Evolutionary conservation across 2,329 filamentous ascomycete genomes (phyloP), one percentile per base, ranked within the genome.

Genomic region (Curvularia verruculosa): DNA sequence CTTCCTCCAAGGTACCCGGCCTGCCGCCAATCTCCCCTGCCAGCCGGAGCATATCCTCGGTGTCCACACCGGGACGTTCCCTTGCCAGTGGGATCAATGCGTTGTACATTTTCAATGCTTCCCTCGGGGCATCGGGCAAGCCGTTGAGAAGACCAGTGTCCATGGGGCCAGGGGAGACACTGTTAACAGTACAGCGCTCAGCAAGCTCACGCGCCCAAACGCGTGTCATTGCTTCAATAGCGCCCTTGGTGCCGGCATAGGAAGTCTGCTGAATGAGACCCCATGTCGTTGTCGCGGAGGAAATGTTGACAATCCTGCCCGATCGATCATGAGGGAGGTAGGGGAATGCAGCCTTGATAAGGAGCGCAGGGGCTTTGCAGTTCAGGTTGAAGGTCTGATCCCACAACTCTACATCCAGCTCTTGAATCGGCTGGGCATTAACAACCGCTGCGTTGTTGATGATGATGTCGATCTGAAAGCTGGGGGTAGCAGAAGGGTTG

Each of bases 151-250:
- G 54, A n/a, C 54, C 54, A 0, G 54, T 52, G 9, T 56, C 54
- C 54, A 56, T 56, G 15, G 54, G 54, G 3, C 54, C 54, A 15
- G 49, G 54, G 9, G 49, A 52, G 19, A 56, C 49, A 5, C 49
- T 56, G 41, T 56, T 56, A 10, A 56, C 54, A 10, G 54, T 56
- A 7, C 49, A 50, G 21, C 54, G 49, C 8, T 52, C 54, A 7
- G 54, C 49, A 9, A 56, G 36, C 13, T 56, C 49, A 5, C 54
- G 54, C 13, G 54, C 54, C 54, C 54, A 56, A 3, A 56, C 49
- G 31, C 54, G 54, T n/a, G 54, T 56, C 54, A 56, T 56, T 3
- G 54, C 54, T 28, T 56, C 54, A 12, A 56, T 52, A 3, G 54
- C 54, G 7, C 54, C 54, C 29, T 56, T 56, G 6, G 54, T 56